Conservation (phyloP, 2,329 filamentous ascomycete species). For the Arachnomyces sp. region DNA sequence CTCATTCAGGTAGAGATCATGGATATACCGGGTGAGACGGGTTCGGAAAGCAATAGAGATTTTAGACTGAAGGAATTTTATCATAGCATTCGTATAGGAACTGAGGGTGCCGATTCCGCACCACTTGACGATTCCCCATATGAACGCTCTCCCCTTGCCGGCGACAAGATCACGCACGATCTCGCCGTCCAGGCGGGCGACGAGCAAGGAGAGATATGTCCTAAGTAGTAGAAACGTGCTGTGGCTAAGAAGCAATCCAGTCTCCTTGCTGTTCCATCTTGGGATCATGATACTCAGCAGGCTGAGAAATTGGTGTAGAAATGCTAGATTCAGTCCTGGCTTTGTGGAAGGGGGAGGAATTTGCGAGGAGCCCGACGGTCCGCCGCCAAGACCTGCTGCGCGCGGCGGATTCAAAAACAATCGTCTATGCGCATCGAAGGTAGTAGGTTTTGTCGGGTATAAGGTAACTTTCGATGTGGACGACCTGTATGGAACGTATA, state of each 20-base stretch:
- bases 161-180: conserved; percentile 95
- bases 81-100: conserved; percentile 97
- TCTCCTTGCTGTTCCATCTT: conserved; percentile 90
- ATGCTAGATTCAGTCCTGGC: conserved; percentile 88
- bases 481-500: conserved; percentile 82
- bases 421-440: conserved; percentile 90
- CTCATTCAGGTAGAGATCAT: conserved; percentile 91
- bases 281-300: conserved; percentile 97
- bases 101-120: conserved; percentile 87
- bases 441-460: conserved; percentile 79
- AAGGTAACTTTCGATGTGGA: conserved; percentile 83
- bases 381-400: conserved; percentile 67
- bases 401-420: conserved; percentile 87
- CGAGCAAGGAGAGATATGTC: conserved; percentile 88
- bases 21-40: conserved; percentile 87
- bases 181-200: conserved; percentile 87
- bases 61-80: conserved; percentile 96
- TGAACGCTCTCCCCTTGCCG: conserved; percentile 79
- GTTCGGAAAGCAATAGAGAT: conserved; percentile 97
- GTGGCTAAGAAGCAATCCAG: conserved; percentile 80
- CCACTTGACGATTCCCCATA: conserved; percentile 90
- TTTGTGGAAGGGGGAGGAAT: conserved; percentile 87
- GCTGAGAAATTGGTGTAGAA: conserved; percentile 92
- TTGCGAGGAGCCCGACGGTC: conserved; percentile 46
- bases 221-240: conserved; percentile 81